Conservation (phyloP, 192 early-diverging fungal species). For the Thoreauomyces humboldtii region DNA sequence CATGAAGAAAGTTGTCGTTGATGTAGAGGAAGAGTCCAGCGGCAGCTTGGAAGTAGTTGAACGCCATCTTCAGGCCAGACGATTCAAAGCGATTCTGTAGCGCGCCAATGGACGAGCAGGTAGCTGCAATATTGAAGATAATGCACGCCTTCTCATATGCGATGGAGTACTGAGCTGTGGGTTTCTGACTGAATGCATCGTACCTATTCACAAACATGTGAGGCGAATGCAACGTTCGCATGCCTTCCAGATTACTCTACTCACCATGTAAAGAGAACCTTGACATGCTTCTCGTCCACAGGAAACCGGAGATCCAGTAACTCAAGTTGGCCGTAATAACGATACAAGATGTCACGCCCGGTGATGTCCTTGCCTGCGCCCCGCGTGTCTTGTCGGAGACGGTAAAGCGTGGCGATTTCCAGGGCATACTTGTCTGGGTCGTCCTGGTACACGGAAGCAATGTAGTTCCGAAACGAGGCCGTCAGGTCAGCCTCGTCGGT, state of each 20-base stretch:
- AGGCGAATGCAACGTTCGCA: too few species aligned
- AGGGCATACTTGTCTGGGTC: conserved; percentile 87
- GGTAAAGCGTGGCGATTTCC: conserved; percentile 82
- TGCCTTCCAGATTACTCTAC: too few species aligned
- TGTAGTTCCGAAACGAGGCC: conserved; percentile 79
- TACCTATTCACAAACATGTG: conserved; percentile 31
- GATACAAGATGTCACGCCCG: conserved; percentile 90
- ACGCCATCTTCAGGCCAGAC: conserved; percentile 75
- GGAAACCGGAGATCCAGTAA: conserved; percentile 90
- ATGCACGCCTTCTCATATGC: conserved; percentile 97
- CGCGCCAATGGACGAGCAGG: conserved; percentile 66
- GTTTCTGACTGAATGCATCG: conserved; percentile 82
- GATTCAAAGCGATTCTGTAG: conserved; percentile 72
- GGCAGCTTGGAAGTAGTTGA: conserved; percentile 88
- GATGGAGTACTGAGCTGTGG: conserved; percentile 83
- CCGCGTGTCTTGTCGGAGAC: conserved; percentile 91
- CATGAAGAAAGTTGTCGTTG: conserved; percentile 97
- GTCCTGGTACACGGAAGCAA: conserved; percentile 80
- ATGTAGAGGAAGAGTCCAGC: conserved; percentile 95
- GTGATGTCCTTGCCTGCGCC: conserved; percentile 92
- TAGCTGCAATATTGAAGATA: conserved; percentile 91
- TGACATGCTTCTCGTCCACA: conserved; percentile 88
- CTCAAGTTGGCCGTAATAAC: conserved; percentile 96
- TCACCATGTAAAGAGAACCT: conserved; percentile 89
- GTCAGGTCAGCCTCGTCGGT: conserved; percentile 93